A percentile compares a stretch with the other conserved stretches of the same genome.
Evolutionary conservation across 129 eudicot genomes (phyloP).

Genomic region (Centaurea solstitialis): DNA sequence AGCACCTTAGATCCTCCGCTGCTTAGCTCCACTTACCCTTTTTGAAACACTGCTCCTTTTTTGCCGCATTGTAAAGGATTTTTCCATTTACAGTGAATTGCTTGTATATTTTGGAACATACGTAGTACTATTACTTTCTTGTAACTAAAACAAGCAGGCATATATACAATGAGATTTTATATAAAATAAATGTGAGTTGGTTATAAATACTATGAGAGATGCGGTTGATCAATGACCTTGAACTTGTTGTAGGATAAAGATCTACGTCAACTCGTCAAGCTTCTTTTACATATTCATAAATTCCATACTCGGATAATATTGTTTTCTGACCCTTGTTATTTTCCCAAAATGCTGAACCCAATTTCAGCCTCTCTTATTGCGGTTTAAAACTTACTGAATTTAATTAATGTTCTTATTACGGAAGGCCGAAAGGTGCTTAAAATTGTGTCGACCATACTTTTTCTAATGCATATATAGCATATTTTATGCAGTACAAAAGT

Average conservation of each 20-base stretch:
- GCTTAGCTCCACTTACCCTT: not conserved
- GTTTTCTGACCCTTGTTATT: not conserved
- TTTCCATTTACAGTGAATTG: not conserved
- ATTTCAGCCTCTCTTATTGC: not conserved
- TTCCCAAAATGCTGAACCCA: not conserved
- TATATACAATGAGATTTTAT: no score
- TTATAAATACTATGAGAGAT: no score
- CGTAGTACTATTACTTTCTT: not conserved
- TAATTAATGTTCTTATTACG: not conserved
- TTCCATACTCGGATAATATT: no score
- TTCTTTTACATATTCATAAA: no score
- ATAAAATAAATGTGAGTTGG: no score
- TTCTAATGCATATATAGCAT: not conserved
- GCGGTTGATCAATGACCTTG: no score
- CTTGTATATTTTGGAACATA: not conserved
- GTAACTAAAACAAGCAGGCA: no score
- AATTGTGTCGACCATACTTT: not conserved
- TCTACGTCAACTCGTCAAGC: no score
- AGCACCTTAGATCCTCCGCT: not conserved
- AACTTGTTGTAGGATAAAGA: no score
- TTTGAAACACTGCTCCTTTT: not conserved
- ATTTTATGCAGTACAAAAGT: not conserved
- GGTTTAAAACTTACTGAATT: not conserved
- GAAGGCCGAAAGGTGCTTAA: not conserved
- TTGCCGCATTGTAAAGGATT: not conserved